Evolutionary conservation across 306 rosid genomes (phyloP), one percentile per base, ranked within the genome.

Genomic region (Sesbania bispinosa): DNA sequence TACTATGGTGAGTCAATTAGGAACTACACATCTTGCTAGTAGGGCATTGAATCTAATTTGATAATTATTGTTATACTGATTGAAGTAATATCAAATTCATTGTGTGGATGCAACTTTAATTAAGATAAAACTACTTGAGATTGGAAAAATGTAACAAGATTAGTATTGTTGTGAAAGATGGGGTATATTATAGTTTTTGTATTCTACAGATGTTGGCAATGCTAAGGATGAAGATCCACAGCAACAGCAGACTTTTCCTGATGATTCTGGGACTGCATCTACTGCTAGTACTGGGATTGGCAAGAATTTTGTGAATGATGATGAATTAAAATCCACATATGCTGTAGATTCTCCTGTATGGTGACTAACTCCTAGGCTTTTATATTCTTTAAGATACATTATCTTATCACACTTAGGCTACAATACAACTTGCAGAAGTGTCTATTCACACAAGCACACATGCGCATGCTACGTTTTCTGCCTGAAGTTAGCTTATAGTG

Each of bases 251-350:
- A 85, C 64, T 79, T 14, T 82, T 55, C 70, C 85, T 30, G 97
- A 90, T 51, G 92, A 90, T 36, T 74, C 95, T 1, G 75, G 59
- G 62, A 48, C 77, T n/a, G 97, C 86, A 48, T 32, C 92, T 71
- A 23, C 85, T 57, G 70, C 85, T 30, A 61, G 77, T 73, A 74
- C 88, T 81, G 92, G 85, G 73, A 76, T 83, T 15, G 82, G 84
- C 73, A 90, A 90, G 80, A 90, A 76, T 86, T 82, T 81, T 55
- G 41, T 83, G 77, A 83, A 64, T 36, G 97, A 88, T 29, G 97
- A 90, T 81, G 97, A 88, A 67, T 58, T 86, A 83, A 90, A 86
- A 80, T 80, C 83, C 68, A 7, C 92, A 15, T 78, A 80, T 84
- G 59, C 84, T 14, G 39, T 78, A 9, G 97, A 90, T 61, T 59